Evolutionary conservation across 441 rosid genomes (phyloP).

Genomic region (Jatropha podagrica): DNA sequence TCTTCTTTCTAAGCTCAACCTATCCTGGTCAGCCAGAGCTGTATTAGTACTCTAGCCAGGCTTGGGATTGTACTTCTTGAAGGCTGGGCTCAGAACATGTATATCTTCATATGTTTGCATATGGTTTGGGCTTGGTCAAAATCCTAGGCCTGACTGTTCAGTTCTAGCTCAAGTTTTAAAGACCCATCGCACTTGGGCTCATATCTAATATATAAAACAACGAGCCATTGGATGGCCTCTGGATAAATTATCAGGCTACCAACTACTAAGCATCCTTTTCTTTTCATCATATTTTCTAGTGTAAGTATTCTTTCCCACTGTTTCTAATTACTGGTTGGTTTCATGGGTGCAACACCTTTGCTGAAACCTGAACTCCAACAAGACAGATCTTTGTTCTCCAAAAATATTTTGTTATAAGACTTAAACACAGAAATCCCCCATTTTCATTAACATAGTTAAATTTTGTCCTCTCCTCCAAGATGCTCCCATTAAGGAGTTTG

Average conservation of each 20-base stretch:
- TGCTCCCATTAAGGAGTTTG: neutral
- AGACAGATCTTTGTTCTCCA: neutral
- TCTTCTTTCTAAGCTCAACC: neutral
- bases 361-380: too few relatives aligned
- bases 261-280: neutral
- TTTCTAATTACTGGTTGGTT: neutral
- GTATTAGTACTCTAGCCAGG: neutral
- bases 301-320: neutral
- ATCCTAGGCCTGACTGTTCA: neutral
- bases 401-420: neutral
- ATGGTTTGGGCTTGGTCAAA: neutral
- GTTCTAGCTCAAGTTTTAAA: neutral
- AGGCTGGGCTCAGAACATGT: neutral
- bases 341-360: neutral
- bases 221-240: too few relatives aligned
- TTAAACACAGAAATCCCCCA: neutral
- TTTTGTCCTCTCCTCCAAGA: too few relatives aligned
- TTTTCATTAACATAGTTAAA: too few relatives aligned
- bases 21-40: too few relatives aligned
- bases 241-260: neutral
- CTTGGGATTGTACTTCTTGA: neutral
- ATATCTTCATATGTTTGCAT: neutral
- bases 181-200: neutral
- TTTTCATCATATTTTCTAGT: neutral
- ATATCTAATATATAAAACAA: neutral